Conservation (phyloP, 148 eudicot species). For the Rhododendron vialii region DNA sequence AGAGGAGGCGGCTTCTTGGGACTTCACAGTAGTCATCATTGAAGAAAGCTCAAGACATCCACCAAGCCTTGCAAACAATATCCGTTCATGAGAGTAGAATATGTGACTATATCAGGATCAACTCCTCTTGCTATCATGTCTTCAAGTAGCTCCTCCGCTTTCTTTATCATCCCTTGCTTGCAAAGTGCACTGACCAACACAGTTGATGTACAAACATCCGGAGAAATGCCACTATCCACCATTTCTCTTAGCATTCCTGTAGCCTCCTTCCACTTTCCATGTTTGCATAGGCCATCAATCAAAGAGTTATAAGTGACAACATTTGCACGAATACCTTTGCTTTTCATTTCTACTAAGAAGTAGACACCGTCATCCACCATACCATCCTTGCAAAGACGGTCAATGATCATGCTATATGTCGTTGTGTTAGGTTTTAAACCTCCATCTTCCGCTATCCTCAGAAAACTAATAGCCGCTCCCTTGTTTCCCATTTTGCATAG, state of each 20-base stretch:
- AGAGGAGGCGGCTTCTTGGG: too few species aligned
- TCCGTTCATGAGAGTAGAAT: constrained; percentile 5
- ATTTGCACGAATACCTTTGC: background rate
- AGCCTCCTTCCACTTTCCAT: background rate
- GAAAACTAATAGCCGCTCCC: background rate
- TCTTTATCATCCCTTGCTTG: constrained; percentile 7
- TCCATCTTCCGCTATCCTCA: background rate
- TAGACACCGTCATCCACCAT: background rate
- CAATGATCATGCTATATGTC: background rate
- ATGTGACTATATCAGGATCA: background rate
- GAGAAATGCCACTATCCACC: background rate
- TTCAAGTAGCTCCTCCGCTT: background rate
- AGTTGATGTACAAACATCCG: background rate
- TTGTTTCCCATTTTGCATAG: background rate
- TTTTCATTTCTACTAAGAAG: background rate
- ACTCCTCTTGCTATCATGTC: background rate
- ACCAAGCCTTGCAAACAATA: constrained; percentile 6
- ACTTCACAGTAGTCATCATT: too few species aligned
- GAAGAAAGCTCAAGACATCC: background rate
- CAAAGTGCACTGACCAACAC: background rate
- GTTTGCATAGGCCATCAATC: background rate
- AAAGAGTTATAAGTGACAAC: constrained; percentile 10
- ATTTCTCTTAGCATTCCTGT: background rate
- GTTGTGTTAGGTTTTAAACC: background rate
- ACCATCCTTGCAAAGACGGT: constrained; percentile 6